Conservation (phyloP, 768 basidiomycete genomes). For the Leccinum rimulosum region DNA sequence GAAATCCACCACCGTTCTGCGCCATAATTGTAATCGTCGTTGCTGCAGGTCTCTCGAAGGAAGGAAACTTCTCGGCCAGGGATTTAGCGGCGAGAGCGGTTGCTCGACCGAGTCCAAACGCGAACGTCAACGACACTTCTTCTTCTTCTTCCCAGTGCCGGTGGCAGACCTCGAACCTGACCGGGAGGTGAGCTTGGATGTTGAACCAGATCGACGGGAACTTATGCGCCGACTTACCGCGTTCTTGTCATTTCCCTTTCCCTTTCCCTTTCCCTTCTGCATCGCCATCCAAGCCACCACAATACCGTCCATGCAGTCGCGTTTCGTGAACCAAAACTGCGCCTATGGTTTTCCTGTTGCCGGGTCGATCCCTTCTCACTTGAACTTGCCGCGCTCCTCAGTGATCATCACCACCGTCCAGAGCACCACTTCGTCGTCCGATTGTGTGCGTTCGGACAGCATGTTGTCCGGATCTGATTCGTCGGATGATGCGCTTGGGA, state of each 20-base stretch:
- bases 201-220: constrained; percentile 15
- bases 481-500: constrained; percentile 19
- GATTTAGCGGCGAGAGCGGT: background rate
- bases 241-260: constrained; percentile 10
- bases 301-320: constrained; percentile 65
- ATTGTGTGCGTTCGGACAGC: constrained; percentile 34
- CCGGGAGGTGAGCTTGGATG: constrained; percentile 11
- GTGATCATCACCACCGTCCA: constrained; percentile 68
- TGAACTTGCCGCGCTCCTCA: constrained; percentile 54
- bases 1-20: background rate
- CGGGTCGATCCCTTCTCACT: constrained; percentile 69
- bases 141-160: background rate
- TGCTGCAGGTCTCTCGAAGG: background rate
- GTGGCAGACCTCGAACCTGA: constrained; percentile 4
- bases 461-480: background rate
- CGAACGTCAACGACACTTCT: constrained; percentile 15
- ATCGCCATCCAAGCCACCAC: constrained; percentile 62
- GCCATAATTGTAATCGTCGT: background rate
- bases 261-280: constrained; percentile 29
- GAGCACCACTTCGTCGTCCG: constrained; percentile 52
- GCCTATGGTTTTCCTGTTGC: constrained; percentile 61
- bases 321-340: constrained; percentile 65
- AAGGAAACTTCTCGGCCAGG: background rate
- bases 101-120: constrained; percentile 3
- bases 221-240: background rate